Evolutionary conservation across 2,329 filamentous ascomycete species (phyloP).

Genomic region (Exophiala sideris): DNA sequence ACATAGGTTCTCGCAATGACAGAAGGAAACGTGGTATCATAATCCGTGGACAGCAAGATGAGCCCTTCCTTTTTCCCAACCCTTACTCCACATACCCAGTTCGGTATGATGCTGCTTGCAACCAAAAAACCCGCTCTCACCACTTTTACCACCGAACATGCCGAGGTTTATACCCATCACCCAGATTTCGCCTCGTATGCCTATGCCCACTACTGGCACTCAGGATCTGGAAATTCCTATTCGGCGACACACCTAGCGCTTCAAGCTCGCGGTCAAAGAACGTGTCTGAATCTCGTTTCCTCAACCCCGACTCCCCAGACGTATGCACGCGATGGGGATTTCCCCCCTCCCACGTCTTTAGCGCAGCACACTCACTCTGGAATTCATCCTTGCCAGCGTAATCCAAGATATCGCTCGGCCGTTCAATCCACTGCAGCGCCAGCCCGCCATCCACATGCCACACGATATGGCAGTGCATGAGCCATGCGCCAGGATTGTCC

Average conservation of each 20-base stretch:
- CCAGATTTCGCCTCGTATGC: conserved; percentile 14
- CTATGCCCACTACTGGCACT: neutral
- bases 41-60: too few relatives aligned
- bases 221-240: conserved; percentile 15
- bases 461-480: conserved; percentile 78
- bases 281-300: conserved; percentile 2
- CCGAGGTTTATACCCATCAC: conserved; percentile 14
- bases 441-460: conserved; percentile 70
- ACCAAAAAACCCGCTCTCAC: neutral
- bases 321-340: conserved; percentile 3
- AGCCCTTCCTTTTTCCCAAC: too few relatives aligned
- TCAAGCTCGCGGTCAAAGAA: conserved; percentile 16
- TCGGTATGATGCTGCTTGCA: conserved; percentile 6
- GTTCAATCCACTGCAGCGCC: conserved; percentile 41
- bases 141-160: conserved; percentile 1
- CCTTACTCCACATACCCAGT: neutral
- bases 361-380: neutral
- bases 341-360: neutral
- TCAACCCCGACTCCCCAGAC: conserved; percentile 19
- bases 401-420: conserved; percentile 14
- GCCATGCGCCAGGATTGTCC: conserved; percentile 56
- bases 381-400: neutral
- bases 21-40: too few relatives aligned
- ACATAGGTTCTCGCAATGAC: too few relatives aligned
- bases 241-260: neutral